Conservation (phyloP, 164 flowering plant genomes). For the Vitis riparia region DNA sequence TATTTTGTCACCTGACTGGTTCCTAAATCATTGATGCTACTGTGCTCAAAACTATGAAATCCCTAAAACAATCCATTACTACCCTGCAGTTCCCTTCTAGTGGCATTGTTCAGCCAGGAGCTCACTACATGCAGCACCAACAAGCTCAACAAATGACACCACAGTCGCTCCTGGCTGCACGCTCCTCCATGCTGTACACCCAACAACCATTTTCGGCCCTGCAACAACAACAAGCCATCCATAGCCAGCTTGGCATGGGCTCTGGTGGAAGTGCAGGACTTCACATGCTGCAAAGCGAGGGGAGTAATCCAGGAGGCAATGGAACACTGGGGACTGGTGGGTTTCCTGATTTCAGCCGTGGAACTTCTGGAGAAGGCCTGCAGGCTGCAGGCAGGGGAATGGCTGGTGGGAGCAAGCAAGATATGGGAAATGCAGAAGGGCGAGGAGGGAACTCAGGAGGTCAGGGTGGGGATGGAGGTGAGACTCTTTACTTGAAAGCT, state of each 20-base stretch:
- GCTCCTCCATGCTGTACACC: constrained; percentile 73
- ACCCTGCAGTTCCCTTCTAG: constrained; percentile 46
- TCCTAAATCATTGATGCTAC: background rate
- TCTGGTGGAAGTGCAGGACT: constrained; percentile 62
- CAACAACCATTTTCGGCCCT: constrained; percentile 66
- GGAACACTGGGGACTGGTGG: constrained; percentile 44
- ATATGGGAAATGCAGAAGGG: constrained; percentile 52
- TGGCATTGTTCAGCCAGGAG: constrained; percentile 64
- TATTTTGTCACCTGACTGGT: too few species aligned
- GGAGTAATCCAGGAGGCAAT: constrained; percentile 28
- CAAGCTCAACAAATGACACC: constrained; percentile 80
- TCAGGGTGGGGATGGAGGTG: constrained; percentile 54
- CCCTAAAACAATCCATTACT: background rate
- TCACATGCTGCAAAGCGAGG: constrained; percentile 74
- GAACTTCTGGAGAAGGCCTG: constrained; percentile 35
- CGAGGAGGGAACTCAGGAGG: constrained; percentile 54
- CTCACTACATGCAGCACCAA: constrained; percentile 78
- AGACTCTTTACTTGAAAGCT: constrained; percentile 68
- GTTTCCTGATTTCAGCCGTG: constrained; percentile 61
- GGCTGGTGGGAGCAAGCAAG: constrained; percentile 62
- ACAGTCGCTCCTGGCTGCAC: constrained; percentile 76
- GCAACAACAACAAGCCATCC: constrained; percentile 73
- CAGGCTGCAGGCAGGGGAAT: constrained; percentile 33
- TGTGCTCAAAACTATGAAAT: background rate
- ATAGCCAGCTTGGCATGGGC: constrained; percentile 77